Conservation (phyloP, 106 monocot species). For the Vanilla planifolia region DNA sequence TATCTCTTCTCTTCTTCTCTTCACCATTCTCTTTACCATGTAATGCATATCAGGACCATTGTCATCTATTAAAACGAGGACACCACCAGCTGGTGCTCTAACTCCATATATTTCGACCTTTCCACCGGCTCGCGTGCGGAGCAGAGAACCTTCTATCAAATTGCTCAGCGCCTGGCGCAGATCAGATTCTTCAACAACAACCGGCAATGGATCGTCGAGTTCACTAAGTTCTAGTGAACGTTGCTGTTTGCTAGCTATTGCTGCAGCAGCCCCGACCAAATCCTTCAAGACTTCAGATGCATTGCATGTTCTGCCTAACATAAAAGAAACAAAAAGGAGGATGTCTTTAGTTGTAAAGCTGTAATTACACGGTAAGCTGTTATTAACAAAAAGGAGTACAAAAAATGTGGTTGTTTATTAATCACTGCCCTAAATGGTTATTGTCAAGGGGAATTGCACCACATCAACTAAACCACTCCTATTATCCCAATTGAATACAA, state of each 20-base stretch:
- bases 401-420: too few species aligned
- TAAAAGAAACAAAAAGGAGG: slow-evolving; percentile 10
- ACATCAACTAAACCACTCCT: too few species aligned
- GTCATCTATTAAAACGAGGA: slow-evolving; percentile 76
- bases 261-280: slow-evolving; percentile 63
- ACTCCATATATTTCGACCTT: slow-evolving; percentile 60
- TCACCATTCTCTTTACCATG: slow-evolving; percentile 71
- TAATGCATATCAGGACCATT: slow-evolving; percentile 94
- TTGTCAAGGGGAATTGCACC: too few species aligned
- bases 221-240: slow-evolving; percentile 41
- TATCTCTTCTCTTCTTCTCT: too few species aligned
- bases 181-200: slow-evolving; percentile 78
- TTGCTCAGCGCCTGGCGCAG: slow-evolving; percentile 86
- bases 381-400: background rate
- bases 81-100: slow-evolving; percentile 72
- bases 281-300: slow-evolving; percentile 64
- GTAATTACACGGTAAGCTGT: too few species aligned
- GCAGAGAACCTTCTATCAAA: slow-evolving; percentile 81
- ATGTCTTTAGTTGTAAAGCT: background rate
- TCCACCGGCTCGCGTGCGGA: slow-evolving; percentile 63
- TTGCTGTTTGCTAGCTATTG: slow-evolving; percentile 61
- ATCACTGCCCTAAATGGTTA: too few species aligned
- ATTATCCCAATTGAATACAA: too few species aligned
- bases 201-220: slow-evolving; percentile 31
- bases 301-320: slow-evolving; percentile 87